These are phyloP conservation scores for Linnemannia schmuckeri DNA, from an alignment of 192 early-diverging fungal genomes.

Conservation along the genomic window DNA sequence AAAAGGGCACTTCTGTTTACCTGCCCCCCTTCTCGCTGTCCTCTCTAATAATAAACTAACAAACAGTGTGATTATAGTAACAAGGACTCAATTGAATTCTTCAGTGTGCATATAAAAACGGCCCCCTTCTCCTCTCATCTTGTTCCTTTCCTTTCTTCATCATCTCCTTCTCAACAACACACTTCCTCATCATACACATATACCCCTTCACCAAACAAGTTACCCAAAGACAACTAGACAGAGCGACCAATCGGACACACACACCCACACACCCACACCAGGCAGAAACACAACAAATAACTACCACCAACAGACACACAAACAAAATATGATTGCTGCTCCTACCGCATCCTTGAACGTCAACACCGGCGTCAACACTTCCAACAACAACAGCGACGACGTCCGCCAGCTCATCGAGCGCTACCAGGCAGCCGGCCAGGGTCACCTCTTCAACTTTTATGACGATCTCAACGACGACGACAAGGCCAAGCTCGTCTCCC, in stretches of 20 bases:
- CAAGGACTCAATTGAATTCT: not conserved
- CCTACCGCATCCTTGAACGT: constrained; percentile 16
- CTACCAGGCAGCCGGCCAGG: constrained; percentile 83
- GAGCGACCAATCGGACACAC: not conserved
- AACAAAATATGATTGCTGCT: constrained; percentile 27
- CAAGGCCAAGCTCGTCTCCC: constrained; percentile 68
- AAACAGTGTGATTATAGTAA: not conserved
- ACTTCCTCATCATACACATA: not conserved
- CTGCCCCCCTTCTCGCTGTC: too few species aligned
- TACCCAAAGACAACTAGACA: not conserved
- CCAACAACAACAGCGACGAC: constrained; percentile 21
- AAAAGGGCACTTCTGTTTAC: not conserved
- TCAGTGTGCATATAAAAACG: not conserved
- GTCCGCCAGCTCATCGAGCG: constrained; percentile 64
- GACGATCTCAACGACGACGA: constrained; percentile 72
- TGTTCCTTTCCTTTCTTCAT: not conserved
- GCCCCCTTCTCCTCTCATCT: not conserved
- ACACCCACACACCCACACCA: not conserved
- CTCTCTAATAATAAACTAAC: not conserved
- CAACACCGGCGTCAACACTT: constrained; percentile 3
- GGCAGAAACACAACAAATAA: not conserved
- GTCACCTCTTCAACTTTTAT: constrained; percentile 89
- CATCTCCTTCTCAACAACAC: not conserved
- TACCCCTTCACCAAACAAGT: constrained; percentile 2
- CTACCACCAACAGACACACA: not conserved